Evolutionary conservation across 2,329 filamentous ascomycete species (phyloP), one percentile per base, ranked within the genome.

Genomic region (Rhytidhysteron rufulum): DNA sequence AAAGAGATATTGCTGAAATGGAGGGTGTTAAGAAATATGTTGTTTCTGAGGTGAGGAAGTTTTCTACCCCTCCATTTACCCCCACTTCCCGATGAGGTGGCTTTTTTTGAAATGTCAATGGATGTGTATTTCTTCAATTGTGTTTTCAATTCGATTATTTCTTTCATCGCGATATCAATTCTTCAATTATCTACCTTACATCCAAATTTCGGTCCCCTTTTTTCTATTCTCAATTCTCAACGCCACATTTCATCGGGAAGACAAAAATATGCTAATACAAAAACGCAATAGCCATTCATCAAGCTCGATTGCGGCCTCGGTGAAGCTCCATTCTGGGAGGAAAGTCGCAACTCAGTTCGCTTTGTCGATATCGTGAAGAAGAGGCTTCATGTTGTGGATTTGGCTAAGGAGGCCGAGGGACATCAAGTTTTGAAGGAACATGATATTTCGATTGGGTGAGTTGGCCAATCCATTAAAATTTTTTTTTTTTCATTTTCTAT

Each of bases 291-390:
- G 62, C 71, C 71, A 33, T 78, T 71, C 57, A 72, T 90, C 46
- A 70, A 82, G 50, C 67, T 79, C 40, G 74, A 79, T 49, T 88
- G 84, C 67, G 71, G 69, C 11, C 75, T 90, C 21, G 85, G 83
- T 48, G 86, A 91, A 65, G 86, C 78, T 0, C 86, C 86, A 1
- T 88, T 81, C 68, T 88, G 82, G 69, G 85, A 89, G 62, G 70
- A 75, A 43, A 69, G 68, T 17, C 80, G 76, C 37, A 76, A 86
- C 62, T 75, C 72, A 34, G 69, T 91, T 43, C 85, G 86, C 48
- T 89, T 88, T 62, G 80, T 90, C 46, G 90, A 96, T 66, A 90
- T 95, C 66, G 85, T 83, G 63, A 80, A 85, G 60, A 78, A 85
- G 60, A 80, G 82, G 45, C 60, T 95, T 33, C 85, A 93, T 69